Evolutionary conservation across 495 filamentous ascomycete genomes (phyloP), one percentile per base, ranked within the genome.

Genomic region (Aspergillus ellipticus): DNA sequence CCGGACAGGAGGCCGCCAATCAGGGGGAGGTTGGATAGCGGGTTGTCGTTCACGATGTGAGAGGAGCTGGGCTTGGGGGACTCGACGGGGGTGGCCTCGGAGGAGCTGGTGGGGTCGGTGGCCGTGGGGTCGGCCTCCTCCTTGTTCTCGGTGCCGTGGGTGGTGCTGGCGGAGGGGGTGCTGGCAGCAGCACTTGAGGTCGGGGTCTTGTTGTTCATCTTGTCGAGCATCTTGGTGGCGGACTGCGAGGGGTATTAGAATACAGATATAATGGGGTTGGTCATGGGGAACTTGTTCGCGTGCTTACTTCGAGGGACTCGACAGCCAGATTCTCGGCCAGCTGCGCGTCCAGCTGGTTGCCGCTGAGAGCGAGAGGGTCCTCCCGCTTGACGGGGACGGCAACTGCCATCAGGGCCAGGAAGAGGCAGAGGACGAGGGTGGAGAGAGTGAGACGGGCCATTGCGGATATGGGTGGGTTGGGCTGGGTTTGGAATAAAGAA

Each of bases 371-470:
- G 6, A 31, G 15, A 35, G 29, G 26, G 47, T 58, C 51, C 33
- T 53, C 65, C 37, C 57, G 66, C 60, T 70, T 66, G 46, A 60
- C 57, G 9, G 72, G 71, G 59, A 68, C 49, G 4, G 72, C 72
- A 33, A 67, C 53, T 42, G 66, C 66, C 26, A 69, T 51, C 19
- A 65, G 51, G 3, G 69, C 70, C 22, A 77, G 64, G 41, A 66
- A 56, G 19, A 73, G 48, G 56, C 70, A 62, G 41, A 70, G 49
- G 41, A 67, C 62, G 16, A 75, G 54, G 57, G 70, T 57, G 26
- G 67, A 70, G 37, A 73, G 35, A 35, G 28, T 72, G 63, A 72
- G 58, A 33, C 69, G 74, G 29, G 70, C 64, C 74, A 77, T 77
- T 61, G 26, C 70, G 62, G 29, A 63, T 29, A 16, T 11, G 29